phyloP scores from a whole-genome alignment of 2,329 filamentous ascomycete genomes.

The Emericellopsis cladophorae region DNA sequence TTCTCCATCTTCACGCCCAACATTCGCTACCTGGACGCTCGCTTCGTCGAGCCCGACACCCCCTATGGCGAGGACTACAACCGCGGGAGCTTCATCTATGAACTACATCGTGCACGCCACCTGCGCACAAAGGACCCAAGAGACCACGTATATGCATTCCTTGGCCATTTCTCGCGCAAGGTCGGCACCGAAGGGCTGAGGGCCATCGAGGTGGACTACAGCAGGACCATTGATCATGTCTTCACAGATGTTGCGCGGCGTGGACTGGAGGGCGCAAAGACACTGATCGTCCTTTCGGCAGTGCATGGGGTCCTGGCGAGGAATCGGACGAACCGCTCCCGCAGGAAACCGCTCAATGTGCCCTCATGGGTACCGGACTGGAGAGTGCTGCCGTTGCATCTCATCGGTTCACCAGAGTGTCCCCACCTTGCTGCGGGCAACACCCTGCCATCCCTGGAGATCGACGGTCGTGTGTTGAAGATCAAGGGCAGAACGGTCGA shows the following conservation, averaged over 20 bases:
- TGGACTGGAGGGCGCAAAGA: constrained; percentile 11
- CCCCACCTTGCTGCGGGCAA: constrained; percentile 16
- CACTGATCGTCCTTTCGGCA: constrained; percentile 16
- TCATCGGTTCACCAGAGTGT: constrained; percentile 16
- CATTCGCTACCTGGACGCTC: constrained; percentile 16
- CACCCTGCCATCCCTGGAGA: constrained; percentile 11
- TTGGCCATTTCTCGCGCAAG: constrained; percentile 19
- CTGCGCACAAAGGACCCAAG: constrained; percentile 17
- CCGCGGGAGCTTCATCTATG: constrained; percentile 20
- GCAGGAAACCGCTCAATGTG: constrained; percentile 4
- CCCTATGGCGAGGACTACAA: constrained; percentile 14
- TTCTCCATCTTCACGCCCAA: constrained; percentile 18
- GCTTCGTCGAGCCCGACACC: constrained; percentile 18
- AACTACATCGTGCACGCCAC: constrained; percentile 20
- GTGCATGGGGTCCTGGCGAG: constrained; percentile 9
- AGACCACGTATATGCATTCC: constrained; percentile 21
- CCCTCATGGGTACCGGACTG: constrained; percentile 26
- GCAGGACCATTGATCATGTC: constrained; percentile 14
- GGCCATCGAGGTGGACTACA: constrained; percentile 15
- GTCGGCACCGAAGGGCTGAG: constrained; percentile 9
- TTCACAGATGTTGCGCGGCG: constrained; percentile 18
- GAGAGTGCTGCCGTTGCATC: constrained; percentile 16
- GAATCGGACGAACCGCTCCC: constrained; percentile 3
- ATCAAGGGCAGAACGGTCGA: constrained; percentile 16
- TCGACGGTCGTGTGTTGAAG: constrained; percentile 13